A percentile compares a stretch with the other conserved stretches of the same genome.
These are phyloP conservation scores for Neonectria hederae DNA, from an alignment of 2,329 filamentous ascomycete species.

Conservation along the genomic window DNA sequence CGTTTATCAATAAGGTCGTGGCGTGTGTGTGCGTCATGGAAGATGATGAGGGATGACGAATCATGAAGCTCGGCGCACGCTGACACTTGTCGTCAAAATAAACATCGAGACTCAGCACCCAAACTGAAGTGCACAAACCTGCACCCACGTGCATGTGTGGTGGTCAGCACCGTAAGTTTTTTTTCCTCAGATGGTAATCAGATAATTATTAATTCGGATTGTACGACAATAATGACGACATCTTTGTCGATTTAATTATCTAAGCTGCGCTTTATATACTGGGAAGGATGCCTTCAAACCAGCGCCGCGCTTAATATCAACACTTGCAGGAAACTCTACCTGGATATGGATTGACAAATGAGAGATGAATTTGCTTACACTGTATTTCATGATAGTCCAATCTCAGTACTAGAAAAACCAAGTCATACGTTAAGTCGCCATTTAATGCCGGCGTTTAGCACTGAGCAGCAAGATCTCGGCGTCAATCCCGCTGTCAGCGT, in stretches of 20 bases:
- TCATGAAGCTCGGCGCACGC: background rate
- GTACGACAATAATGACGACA: background rate
- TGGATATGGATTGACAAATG: background rate
- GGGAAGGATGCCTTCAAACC: no score
- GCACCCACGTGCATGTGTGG: background rate
- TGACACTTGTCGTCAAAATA: background rate
- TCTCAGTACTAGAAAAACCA: background rate
- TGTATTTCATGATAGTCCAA: background rate
- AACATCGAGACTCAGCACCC: background rate
- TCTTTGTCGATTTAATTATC: background rate
- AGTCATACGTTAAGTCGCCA: no score
- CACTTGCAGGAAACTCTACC: background rate
- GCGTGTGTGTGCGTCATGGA: no score
- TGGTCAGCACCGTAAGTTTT: background rate
- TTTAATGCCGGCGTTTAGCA: background rate
- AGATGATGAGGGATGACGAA: background rate
- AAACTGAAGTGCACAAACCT: background rate
- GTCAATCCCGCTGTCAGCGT: background rate
- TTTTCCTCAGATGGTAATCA: no score
- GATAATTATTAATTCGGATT: background rate
- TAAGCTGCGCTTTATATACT: background rate
- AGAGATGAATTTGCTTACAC: background rate
- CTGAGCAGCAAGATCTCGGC: background rate
- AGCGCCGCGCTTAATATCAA: background rate
- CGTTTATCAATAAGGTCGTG: background rate